These are phyloP conservation scores for Phytophthora agathidicida DNA, from an alignment of 352 stramenopile genomes.

Conservation along the genomic window DNA sequence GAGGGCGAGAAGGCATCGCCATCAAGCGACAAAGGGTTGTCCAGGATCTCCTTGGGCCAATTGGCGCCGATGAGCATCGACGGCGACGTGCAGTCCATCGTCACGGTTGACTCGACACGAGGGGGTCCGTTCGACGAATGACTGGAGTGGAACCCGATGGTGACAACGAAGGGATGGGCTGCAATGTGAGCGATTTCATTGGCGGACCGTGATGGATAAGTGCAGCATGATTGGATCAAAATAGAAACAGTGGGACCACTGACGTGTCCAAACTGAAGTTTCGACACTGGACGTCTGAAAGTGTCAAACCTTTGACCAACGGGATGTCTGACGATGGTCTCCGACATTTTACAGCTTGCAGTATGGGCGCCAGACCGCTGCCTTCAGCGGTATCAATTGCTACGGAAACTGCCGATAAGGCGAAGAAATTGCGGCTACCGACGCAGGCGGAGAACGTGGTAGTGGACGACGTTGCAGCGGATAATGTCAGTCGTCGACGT, in stretches of 20 bases:
- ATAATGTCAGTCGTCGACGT: neutral
- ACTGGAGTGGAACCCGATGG: conserved; percentile 23
- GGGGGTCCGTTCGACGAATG: conserved; percentile 19
- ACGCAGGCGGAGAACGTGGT: neutral
- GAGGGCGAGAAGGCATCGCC: conserved; percentile 5
- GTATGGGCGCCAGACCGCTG: conserved; percentile 8
- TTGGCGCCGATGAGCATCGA: conserved; percentile 72
- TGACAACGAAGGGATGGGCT: neutral
- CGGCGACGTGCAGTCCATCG: conserved; percentile 78
- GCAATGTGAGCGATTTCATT: conserved; percentile 4
- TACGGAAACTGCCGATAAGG: conserved; percentile 1
- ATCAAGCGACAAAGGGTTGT: conserved; percentile 42
- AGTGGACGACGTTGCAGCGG: neutral
- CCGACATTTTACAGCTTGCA: conserved; percentile 1
- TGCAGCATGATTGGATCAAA: conserved; percentile 28
- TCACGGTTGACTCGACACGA: conserved; percentile 6
- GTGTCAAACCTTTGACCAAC: conserved; percentile 17
- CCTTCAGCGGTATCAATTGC: conserved; percentile 4
- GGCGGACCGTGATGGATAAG: neutral
- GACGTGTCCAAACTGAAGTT: conserved; percentile 23
- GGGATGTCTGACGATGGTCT: neutral
- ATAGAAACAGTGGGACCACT: conserved; percentile 16
- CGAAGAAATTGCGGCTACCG: neutral
- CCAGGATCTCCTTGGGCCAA: conserved; percentile 43
- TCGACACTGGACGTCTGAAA: conserved; percentile 12